Base-by-base conservation (phyloP, 192 early-diverging fungal genomes). In the Coemansia sp. region DNA sequence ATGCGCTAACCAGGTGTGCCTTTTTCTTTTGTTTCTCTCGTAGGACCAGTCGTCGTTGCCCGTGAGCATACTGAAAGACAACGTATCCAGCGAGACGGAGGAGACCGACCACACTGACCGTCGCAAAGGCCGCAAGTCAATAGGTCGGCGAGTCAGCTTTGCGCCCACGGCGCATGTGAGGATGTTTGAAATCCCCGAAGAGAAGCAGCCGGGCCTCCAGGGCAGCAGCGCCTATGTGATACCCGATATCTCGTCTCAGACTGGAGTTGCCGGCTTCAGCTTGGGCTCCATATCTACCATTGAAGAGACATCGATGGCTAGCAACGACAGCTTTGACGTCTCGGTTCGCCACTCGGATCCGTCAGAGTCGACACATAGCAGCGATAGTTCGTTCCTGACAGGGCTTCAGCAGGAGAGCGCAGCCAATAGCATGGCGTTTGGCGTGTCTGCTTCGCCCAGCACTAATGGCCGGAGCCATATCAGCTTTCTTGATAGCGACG, bases 301-400 rank as follows among this genome's bases (percentile, higher is more conserved):
- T 15, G 79, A 82, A 14, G 79, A 82, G 40, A 71, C 74, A 12
- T 82, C 79, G 9, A 82, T 82, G 79, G 38, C 47, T 19, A 81
- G 79, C 65, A 81, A 81, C 38, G 79, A 76, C 35, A 81, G 79
- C 46, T 81, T 81, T 60, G 79, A 81, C n/a, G 70, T 81, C 31
- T 81, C 79, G 11, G 79, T 81, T 22, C 79, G 70, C 39, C 73
- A 81, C 43, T 81, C 73, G 3, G 79, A 81, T 32, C 66, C 67
- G 1, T 72, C 79, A 8, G 79, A 76, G 11, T 81, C 79, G 12
- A 29, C 68, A 5, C 62, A 76, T 45, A 72, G 70, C 67, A 76
- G 66, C 43, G 79, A 70, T 6, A 42, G 42, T 7, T 81, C 79
- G 14, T 81, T 81, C 66, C 32, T 27, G 17, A 46, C 61, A 1